Conservation (phyloP, 164 flowering plant genomes). For the Amborella trichopoda region DNA sequence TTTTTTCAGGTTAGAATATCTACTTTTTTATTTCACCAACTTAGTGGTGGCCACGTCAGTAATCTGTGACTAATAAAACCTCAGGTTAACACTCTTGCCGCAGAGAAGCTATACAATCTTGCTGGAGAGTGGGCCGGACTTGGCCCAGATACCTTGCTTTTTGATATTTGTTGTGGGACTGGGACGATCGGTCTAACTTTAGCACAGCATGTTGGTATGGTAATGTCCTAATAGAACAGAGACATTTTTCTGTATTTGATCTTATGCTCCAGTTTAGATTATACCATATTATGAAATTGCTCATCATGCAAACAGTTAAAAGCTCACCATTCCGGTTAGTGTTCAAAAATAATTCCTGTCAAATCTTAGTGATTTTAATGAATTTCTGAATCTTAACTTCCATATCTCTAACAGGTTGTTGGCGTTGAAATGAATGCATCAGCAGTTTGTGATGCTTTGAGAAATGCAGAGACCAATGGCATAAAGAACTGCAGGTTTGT, state of each 20-base stretch:
- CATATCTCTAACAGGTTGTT: constrained; percentile 47
- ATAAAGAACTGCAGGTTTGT: constrained; percentile 79
- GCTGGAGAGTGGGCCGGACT: constrained; percentile 98
- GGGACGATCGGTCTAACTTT: constrained; percentile 92
- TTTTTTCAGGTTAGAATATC: constrained; percentile 67
- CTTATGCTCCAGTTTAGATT: too few relatives aligned
- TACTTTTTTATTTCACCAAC: constrained; percentile 1
- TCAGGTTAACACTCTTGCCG: constrained; percentile 36
- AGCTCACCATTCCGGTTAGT: too few relatives aligned
- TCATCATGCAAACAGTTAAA: too few relatives aligned
- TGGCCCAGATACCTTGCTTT: constrained; percentile 86
- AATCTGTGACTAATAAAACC: constrained; percentile 9
- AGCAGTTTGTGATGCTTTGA: constrained; percentile 81
- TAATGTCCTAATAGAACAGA: constrained; percentile 34
- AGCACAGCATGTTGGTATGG: constrained; percentile 98
- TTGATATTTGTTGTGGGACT: constrained; percentile 93
- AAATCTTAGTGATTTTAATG: too few relatives aligned
- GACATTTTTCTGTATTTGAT: too few relatives aligned
- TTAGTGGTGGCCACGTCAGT: not conserved
- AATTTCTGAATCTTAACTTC: too few relatives aligned
- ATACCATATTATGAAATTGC: too few relatives aligned
- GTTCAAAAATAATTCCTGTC: too few relatives aligned
- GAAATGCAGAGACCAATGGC: constrained; percentile 91
- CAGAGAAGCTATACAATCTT: constrained; percentile 43
- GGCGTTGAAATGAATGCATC: constrained; percentile 99